Percentiles rank a stretch among this genome's conserved stretches.
Evolutionary conservation across 129 eudicot species (phyloP).

Genomic region (Centella asiatica): DNA sequence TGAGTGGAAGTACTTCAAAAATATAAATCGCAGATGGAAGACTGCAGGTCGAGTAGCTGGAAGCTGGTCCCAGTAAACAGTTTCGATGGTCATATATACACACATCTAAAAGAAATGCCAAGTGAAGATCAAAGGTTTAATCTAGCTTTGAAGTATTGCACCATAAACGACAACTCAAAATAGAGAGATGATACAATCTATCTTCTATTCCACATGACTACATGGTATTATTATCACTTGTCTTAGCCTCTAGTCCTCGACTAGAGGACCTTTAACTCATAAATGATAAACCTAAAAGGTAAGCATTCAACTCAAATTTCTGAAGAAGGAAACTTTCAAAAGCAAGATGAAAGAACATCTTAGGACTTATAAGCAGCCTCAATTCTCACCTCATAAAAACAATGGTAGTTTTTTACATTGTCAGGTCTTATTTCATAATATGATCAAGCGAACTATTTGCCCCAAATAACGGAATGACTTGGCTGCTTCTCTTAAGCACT

Average conservation of each 20-base stretch:
- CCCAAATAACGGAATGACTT: constrained; percentile 70
- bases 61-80: too few species aligned
- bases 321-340: neutral
- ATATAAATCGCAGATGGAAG: too few species aligned
- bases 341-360: neutral
- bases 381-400: neutral
- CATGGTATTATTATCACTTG: too few species aligned
- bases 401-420: neutral
- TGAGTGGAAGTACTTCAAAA: too few species aligned
- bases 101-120: neutral
- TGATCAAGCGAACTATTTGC: constrained; percentile 68
- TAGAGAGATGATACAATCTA: neutral
- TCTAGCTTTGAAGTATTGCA: neutral
- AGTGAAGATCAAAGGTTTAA: neutral
- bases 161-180: neutral
- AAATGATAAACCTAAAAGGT: neutral
- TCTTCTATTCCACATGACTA: too few species aligned
- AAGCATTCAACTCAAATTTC: neutral
- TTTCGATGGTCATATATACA: too few species aligned
- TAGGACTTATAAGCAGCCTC: neutral
- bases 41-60: too few species aligned
- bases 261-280: too few species aligned
- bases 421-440: constrained; percentile 23
- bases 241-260: too few species aligned
- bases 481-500: constrained; percentile 63